Percentiles rank a stretch among this genome's conserved stretches.
Conservation (phyloP, 2,329 filamentous ascomycete genomes). For the Drechslerella coelobrocha region DNA sequence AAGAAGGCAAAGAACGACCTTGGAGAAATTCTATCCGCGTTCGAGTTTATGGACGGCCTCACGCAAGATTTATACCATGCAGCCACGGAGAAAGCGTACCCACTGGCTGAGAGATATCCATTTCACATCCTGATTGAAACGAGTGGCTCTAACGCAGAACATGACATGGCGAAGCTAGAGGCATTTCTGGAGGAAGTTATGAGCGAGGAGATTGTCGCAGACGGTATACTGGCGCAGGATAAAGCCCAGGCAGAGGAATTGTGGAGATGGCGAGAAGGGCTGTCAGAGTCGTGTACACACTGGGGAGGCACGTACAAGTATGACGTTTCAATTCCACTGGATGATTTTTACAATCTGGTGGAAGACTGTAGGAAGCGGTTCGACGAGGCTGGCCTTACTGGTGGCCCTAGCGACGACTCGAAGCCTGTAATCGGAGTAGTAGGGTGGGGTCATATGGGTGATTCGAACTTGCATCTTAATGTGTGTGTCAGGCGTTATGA, state of each 20-base stretch:
- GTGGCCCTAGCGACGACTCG: constrained; percentile 63
- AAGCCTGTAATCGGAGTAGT: constrained; percentile 85
- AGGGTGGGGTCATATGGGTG: constrained; percentile 98
- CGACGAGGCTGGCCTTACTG: constrained; percentile 73
- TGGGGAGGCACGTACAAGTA: constrained; percentile 98
- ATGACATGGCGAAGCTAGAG: constrained; percentile 83
- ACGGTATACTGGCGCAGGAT: constrained; percentile 91
- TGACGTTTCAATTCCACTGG: constrained; percentile 90
- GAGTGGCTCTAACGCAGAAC: constrained; percentile 89
- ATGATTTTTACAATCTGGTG: constrained; percentile 85
- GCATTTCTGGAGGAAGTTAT: constrained; percentile 90
- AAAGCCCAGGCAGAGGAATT: constrained; percentile 85
- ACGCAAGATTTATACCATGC: constrained; percentile 78
- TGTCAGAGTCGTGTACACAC: constrained; percentile 86
- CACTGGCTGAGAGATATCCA: constrained; percentile 75
- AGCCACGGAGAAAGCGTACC: constrained; percentile 77
- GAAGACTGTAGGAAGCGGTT: constrained; percentile 80
- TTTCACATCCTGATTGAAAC: constrained; percentile 99
- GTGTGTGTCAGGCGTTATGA: constrained; percentile 82
- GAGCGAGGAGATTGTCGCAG: constrained; percentile 81
- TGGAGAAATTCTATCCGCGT: constrained; percentile 93
- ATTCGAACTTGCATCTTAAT: constrained; percentile 94
- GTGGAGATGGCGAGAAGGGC: constrained; percentile 92
- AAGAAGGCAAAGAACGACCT: constrained; percentile 86
- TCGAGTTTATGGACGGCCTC: constrained; percentile 92